Evolutionary conservation across 2,329 filamentous ascomycete species (phyloP), one percentile per base, ranked within the genome.

Genomic region (Drechmeria coniospora): DNA sequence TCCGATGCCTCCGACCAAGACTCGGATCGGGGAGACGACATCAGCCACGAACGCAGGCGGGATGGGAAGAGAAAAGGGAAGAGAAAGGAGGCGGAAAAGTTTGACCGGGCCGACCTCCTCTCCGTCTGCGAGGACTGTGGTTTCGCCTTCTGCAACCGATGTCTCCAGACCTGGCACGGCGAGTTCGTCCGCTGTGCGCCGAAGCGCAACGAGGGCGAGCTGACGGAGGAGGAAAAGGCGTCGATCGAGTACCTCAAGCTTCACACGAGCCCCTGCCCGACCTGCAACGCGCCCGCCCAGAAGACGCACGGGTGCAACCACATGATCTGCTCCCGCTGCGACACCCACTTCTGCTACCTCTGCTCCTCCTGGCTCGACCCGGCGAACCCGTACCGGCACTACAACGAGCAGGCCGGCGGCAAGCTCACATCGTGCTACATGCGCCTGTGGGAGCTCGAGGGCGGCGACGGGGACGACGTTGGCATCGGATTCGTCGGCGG

Each of bases 291-390:
- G 1, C 82, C 82, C 0, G 78, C 77, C 14, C 82, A 93, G 49
- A 98, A 98, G 61, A 82, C 79, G 2, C 74, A 81, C 45, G 90
- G 90, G 21, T 98, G 90, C 62, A 94, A 94, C 52, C 86, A 94
- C 53, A 95, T 95, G 84, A 80, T 77, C 27, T 94, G 87, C 54
- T 82, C 78, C 50, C 75, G 81, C 37, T 98, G 90, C 59, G 65
- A 77, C 28, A 79, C 82, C 2, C 87, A 95, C 51, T 95, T 94
- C 49, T 98, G 90, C 57, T 95, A 95, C 41, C 66, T 95, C 1
- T 95, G 90, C 47, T 78, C 79, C 1, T 67, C 74, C n/a, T 95
- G 82, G 79, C 64, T 98, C 23, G 68, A 77, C 31, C 71, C 79
- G 0, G 62, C 58, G 12, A 90, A 93, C 40, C 86, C 86, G 1